Evolutionary conservation across 1,284 basidiomycete species (phyloP).

Genomic region (Ganoderma sp.): DNA sequence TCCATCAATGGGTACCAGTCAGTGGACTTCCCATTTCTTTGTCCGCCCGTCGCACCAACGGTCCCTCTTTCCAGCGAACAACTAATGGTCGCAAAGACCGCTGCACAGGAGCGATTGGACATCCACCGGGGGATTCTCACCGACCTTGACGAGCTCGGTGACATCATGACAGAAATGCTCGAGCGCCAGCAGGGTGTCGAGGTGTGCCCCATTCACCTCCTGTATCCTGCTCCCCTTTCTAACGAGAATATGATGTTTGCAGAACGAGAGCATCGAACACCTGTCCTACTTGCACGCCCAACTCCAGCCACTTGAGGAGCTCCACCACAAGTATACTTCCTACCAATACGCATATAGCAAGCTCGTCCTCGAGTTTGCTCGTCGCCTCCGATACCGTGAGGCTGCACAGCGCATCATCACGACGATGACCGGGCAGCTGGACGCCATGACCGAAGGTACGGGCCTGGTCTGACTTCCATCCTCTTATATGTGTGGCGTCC

Average conservation of each 20-base stretch:
- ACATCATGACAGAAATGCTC: slow-evolving; percentile 80
- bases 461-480: neutral
- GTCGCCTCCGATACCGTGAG: slow-evolving; percentile 70
- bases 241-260: neutral
- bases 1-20: slow-evolving; percentile 64
- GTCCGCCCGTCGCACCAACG: neutral
- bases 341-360: slow-evolving; percentile 76
- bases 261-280: slow-evolving; percentile 60
- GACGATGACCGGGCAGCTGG: slow-evolving; percentile 66
- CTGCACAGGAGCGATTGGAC: slow-evolving; percentile 52
- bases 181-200: slow-evolving; percentile 68
- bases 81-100: slow-evolving; percentile 51
- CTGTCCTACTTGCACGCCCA: slow-evolving; percentile 63
- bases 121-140: slow-evolving; percentile 56
- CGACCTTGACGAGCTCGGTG: slow-evolving; percentile 74
- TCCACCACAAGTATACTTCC: slow-evolving; percentile 66
- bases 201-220: slow-evolving; percentile 44
- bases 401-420: slow-evolving; percentile 65
- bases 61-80: slow-evolving; percentile 50
- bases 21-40: slow-evolving; percentile 35
- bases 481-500: neutral
- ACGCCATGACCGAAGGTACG: slow-evolving; percentile 68
- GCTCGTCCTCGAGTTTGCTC: slow-evolving; percentile 71
- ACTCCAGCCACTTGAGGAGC: slow-evolving; percentile 62
- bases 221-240: neutral